Evolutionary conservation across 176 grass and related monocot genomes (phyloP).

Genomic region (Eleusine coracana): DNA sequence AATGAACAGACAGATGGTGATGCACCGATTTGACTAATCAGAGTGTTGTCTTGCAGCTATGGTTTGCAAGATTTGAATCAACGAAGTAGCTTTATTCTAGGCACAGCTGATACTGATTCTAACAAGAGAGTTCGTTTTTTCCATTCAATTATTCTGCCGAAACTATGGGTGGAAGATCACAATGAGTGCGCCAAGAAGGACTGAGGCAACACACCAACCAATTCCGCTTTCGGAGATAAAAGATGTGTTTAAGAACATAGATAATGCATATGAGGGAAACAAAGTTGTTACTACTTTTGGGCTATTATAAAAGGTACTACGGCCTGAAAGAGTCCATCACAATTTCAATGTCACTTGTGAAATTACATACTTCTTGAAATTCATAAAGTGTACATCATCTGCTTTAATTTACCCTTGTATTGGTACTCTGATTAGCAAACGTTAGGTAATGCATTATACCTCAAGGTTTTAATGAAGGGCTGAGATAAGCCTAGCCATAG

Average conservation of each 20-base stretch:
- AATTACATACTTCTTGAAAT: no score
- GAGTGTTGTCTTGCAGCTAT: neutral
- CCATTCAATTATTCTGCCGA: neutral
- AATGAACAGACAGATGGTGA: neutral
- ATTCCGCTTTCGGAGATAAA: neutral
- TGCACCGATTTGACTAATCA: neutral
- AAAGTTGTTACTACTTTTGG: neutral
- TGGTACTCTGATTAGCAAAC: neutral
- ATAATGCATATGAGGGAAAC: neutral
- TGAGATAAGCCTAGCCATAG: neutral
- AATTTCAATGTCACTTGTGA: no score
- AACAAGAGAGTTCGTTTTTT: neutral
- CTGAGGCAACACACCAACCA: neutral
- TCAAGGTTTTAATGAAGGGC: neutral
- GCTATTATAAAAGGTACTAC: neutral
- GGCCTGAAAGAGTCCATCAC: neutral
- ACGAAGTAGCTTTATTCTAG: neutral
- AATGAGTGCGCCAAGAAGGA: neutral
- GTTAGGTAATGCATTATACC: conserved; percentile 2
- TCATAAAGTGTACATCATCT: no score
- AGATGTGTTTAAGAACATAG: neutral
- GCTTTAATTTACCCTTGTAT: neutral
- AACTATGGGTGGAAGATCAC: no score
- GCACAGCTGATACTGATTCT: neutral
- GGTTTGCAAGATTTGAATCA: neutral